Percentiles rank a stretch among this genome's conserved stretches.
These are phyloP conservation scores for Podaxis mareebaensis DNA, from an alignment of 768 basidiomycete genomes.

Conservation along the genomic window DNA sequence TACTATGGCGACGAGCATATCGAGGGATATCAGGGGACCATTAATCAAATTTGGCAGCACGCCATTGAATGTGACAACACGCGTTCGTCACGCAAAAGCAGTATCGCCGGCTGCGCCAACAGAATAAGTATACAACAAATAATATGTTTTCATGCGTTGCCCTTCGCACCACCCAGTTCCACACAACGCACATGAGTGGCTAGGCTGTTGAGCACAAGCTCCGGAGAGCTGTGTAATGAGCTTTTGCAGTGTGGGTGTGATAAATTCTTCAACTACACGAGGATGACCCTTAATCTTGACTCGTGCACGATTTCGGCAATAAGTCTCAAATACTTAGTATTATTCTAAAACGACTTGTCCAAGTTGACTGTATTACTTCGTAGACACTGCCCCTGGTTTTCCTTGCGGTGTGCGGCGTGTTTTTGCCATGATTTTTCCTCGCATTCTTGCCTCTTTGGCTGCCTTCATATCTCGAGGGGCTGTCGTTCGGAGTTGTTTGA, in stretches of 20 bases:
- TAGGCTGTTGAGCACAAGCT: background rate
- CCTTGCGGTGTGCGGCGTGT: slow-evolving; percentile 24
- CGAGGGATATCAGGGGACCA: background rate
- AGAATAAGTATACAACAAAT: background rate
- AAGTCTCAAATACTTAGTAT: too few species aligned
- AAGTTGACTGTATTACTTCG: background rate
- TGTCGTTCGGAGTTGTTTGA: slow-evolving; percentile 80
- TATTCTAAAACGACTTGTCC: background rate
- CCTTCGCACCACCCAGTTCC: background rate
- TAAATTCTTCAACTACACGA: background rate
- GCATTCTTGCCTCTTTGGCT: slow-evolving; percentile 57
- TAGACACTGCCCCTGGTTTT: slow-evolving; percentile 13
- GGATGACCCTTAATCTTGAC: background rate
- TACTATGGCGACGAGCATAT: slow-evolving; percentile 70
- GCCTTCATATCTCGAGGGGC: slow-evolving; percentile 78
- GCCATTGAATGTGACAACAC: slow-evolving; percentile 17
- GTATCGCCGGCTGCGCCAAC: background rate
- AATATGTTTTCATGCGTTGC: background rate
- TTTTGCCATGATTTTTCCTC: slow-evolving; percentile 52
- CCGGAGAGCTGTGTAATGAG: slow-evolving; percentile 1
- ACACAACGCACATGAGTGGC: background rate
- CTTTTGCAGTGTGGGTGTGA: background rate
- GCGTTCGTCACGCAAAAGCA: background rate
- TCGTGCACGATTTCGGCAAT: too few species aligned
- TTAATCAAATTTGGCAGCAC: background rate